These are phyloP conservation scores for Gastrodia elata DNA, from an alignment of 106 monocot genomes.

Conservation along the genomic window DNA sequence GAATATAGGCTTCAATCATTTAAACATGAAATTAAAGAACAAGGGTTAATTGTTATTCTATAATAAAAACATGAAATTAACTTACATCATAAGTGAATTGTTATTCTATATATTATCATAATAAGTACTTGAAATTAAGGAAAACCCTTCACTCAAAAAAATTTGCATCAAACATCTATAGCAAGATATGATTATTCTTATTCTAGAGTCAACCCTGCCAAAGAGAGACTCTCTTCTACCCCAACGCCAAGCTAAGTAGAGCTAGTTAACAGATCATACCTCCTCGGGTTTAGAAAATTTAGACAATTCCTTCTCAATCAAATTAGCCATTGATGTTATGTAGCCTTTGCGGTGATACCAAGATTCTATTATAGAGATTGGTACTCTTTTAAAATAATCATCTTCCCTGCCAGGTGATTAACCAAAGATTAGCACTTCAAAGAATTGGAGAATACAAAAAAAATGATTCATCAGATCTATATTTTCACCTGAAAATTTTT, in stretches of 20 bases:
- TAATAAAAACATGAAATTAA: no score
- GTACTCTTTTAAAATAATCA: conserved; percentile 42
- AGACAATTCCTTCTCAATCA: conserved; percentile 60
- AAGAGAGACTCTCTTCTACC: not conserved
- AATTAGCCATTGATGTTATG: conserved; percentile 69
- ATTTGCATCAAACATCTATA: not conserved
- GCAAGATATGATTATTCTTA: no score
- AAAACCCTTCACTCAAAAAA: not conserved
- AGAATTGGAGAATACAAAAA: not conserved
- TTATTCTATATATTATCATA: not conserved
- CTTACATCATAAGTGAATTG: not conserved
- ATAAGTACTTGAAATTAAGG: not conserved
- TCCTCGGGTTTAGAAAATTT: conserved; percentile 54
- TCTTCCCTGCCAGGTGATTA: conserved; percentile 47
- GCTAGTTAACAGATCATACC: conserved; percentile 23
- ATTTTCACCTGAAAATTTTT: conserved; percentile 46
- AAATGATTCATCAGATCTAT: not conserved
- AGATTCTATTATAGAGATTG: conserved; percentile 78
- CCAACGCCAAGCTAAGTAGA: conserved; percentile 2
- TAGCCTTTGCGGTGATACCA: conserved; percentile 88
- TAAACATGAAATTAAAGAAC: no score
- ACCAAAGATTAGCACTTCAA: not conserved
- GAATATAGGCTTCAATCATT: no score
- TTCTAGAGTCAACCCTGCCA: not conserved
- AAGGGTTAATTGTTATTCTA: no score